Evolutionary conservation across 345 rosid genomes (phyloP).

Genomic region (Clarkia xantiana): DNA sequence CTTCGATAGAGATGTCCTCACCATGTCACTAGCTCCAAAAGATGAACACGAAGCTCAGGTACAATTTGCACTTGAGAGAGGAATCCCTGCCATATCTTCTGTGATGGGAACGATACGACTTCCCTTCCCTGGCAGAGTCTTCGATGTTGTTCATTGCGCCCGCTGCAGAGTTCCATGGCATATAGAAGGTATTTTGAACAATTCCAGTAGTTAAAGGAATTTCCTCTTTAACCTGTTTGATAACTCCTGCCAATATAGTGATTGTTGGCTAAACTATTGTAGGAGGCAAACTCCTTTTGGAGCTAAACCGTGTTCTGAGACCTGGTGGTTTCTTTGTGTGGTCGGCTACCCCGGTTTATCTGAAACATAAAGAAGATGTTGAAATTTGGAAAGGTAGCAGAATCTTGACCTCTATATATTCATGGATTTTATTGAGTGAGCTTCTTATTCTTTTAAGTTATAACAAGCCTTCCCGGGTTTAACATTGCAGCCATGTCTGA

Average conservation of each 20-base stretch:
- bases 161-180: slow-evolving; percentile 99
- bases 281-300: slow-evolving; percentile 90
- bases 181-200: slow-evolving; percentile 61
- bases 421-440: slow-evolving; percentile 1
- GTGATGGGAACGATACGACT: slow-evolving; percentile 96
- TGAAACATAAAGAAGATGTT: slow-evolving; percentile 59
- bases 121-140: slow-evolving; percentile 85
- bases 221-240: neutral
- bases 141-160: slow-evolving; percentile 91
- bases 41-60: slow-evolving; percentile 99
- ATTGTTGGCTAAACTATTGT: slow-evolving; percentile 2
- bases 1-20: slow-evolving; percentile 68
- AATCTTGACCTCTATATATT: neutral
- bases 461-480: slow-evolving; percentile 10
- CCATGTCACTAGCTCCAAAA: slow-evolving; percentile 97
- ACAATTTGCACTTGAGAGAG: slow-evolving; percentile 96
- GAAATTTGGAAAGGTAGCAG: slow-evolving; percentile 78
- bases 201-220: neutral
- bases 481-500: slow-evolving; percentile 61
- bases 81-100: slow-evolving; percentile 92
- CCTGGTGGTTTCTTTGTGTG: slow-evolving; percentile 93
- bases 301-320: slow-evolving; percentile 70
- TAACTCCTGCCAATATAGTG: neutral
- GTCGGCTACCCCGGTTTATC: slow-evolving; percentile 99
- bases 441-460: slow-evolving; percentile 9